A percentile compares a stretch with the other conserved stretches of the same genome.
phyloP scores from a whole-genome alignment of 202 grass and related monocot genomes.

The Zizania palustris region DNA sequence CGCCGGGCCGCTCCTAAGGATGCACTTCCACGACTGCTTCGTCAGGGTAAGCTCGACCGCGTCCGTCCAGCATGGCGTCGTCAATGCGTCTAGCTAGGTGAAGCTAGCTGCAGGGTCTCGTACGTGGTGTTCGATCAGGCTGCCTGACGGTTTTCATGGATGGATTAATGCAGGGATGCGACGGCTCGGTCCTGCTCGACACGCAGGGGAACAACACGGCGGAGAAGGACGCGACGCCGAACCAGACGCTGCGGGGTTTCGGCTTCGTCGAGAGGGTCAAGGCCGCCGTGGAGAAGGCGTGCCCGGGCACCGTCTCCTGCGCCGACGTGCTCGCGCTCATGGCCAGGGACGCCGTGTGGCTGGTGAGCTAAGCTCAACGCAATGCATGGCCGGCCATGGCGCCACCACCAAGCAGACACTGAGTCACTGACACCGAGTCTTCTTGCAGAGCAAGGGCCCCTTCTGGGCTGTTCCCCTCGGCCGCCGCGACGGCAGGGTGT shows the following conservation, averaged over 20 bases:
- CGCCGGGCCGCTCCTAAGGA: conserved; percentile 48
- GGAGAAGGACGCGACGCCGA: conserved; percentile 44
- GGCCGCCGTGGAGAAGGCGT: conserved; percentile 72
- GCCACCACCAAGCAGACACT: too few species aligned
- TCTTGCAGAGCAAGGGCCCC: conserved; percentile 29
- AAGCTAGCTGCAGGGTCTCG: too few species aligned
- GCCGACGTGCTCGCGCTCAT: conserved; percentile 74
- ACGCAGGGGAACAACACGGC: conserved; percentile 30
- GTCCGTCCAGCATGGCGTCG: background rate
- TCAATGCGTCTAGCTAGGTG: background rate
- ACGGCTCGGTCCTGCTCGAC: conserved; percentile 53
- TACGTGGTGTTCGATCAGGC: background rate
- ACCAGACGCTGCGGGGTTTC: conserved; percentile 65
- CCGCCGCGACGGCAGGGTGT: conserved; percentile 55
- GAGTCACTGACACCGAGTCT: too few species aligned
- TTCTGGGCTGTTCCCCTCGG: conserved; percentile 59
- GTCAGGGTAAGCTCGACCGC: conserved; percentile 41
- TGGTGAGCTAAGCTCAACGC: conserved; percentile 47
- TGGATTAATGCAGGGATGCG: conserved; percentile 37
- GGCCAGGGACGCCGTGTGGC: conserved; percentile 78
- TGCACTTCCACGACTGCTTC: conserved; percentile 67
- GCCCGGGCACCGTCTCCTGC: conserved; percentile 78
- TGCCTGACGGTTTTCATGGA: background rate
- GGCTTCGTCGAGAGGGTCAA: conserved; percentile 69
- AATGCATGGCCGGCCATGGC: background rate